phyloP scores from a whole-genome alignment of 768 basidiomycete species.

The Trametes elegans region DNA sequence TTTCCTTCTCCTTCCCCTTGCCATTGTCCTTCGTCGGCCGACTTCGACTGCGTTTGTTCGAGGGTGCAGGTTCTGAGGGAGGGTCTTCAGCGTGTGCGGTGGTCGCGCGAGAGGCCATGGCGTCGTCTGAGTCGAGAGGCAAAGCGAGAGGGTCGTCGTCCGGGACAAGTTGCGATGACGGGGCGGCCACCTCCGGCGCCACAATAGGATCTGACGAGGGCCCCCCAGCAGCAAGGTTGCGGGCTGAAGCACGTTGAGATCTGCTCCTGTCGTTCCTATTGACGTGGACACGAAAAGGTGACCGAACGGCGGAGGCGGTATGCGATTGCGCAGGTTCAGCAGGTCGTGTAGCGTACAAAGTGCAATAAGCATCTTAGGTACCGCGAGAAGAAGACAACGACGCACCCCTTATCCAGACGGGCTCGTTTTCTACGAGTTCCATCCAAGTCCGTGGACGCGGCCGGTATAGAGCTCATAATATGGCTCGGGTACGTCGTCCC shows the following conservation, averaged over 20 bases:
- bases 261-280: slow-evolving; percentile 17
- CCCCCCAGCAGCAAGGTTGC: slow-evolving; percentile 18
- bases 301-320: not conserved
- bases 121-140: slow-evolving; percentile 58
- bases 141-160: slow-evolving; percentile 53
- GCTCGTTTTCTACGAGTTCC: slow-evolving; percentile 71
- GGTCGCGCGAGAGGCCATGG: slow-evolving; percentile 61
- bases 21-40: slow-evolving; percentile 25
- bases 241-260: slow-evolving; percentile 30
- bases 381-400: slow-evolving; percentile 25
- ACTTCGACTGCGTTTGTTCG: slow-evolving; percentile 9
- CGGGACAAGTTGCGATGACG: slow-evolving; percentile 50
- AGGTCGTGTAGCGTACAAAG: not conserved
- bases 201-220: slow-evolving; percentile 18
- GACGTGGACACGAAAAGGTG: slow-evolving; percentile 3
- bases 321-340: not conserved
- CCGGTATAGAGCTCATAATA: slow-evolving; percentile 53
- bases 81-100: slow-evolving; percentile 31
- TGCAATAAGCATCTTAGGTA: slow-evolving; percentile 23
- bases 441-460: slow-evolving; percentile 53
- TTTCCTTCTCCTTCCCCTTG: slow-evolving; percentile 50
- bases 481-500: slow-evolving; percentile 85
- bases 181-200: slow-evolving; percentile 19
- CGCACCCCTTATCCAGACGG: slow-evolving; percentile 72
- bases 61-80: slow-evolving; percentile 9